Conservation (phyloP, 257 asterid species). For the Solanum chiquidenum region DNA sequence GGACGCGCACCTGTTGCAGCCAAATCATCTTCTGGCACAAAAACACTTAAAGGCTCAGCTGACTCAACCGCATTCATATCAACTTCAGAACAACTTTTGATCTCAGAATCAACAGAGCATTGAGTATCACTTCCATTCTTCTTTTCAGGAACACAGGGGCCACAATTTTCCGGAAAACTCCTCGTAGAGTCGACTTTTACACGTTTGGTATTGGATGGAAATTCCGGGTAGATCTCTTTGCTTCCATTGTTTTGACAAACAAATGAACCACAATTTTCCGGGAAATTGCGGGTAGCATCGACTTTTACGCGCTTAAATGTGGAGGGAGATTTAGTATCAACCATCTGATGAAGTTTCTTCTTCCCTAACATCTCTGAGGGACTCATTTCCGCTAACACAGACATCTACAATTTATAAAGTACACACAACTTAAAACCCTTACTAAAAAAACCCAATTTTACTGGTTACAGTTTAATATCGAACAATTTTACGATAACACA, state of each 20-base stretch:
- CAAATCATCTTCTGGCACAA: background rate
- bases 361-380: background rate
- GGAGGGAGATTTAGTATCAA: background rate
- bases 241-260: background rate
- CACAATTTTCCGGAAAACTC: background rate
- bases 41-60: constrained; percentile 16
- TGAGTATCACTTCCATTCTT: background rate
- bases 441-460: background rate
- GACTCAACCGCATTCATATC: background rate
- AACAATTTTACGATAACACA: background rate
- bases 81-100: background rate
- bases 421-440: background rate
- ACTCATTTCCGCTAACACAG: background rate
- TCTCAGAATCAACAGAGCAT: background rate
- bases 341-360: background rate
- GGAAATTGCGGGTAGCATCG: background rate
- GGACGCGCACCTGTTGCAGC: background rate
- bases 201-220: constrained; percentile 1
- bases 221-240: background rate
- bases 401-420: background rate
- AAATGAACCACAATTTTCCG: background rate
- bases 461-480: too few relatives aligned
- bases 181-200: background rate
- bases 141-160: background rate
- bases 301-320: background rate